A percentile compares a stretch with the other conserved stretches of the same genome.
phyloP scores from a whole-genome alignment of 2,329 filamentous ascomycete genomes.

The Thermoascus crustaceus region DNA sequence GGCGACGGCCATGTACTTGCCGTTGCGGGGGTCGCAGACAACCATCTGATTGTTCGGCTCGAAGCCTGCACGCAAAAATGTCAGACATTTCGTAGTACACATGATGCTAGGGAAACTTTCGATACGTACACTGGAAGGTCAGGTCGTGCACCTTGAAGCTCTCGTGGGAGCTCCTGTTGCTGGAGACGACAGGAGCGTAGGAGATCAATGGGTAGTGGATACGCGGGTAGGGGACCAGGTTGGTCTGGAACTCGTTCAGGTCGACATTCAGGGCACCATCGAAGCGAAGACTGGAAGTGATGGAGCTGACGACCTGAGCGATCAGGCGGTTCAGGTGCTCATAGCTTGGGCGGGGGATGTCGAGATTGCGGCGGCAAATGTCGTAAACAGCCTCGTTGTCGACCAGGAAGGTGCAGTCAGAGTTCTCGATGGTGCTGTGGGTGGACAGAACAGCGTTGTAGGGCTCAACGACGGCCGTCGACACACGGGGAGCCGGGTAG shows the following conservation, averaged over 20 bases:
- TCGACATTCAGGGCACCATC: constrained; percentile 61
- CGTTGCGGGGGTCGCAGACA: constrained; percentile 57
- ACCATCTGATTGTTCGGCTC: constrained; percentile 65
- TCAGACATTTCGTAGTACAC: constrained; percentile 5
- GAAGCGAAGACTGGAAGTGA: constrained; percentile 57
- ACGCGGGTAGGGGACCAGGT: constrained; percentile 59
- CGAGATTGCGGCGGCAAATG: constrained; percentile 57
- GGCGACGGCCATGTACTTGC: constrained; percentile 62
- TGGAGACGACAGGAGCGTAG: constrained; percentile 57
- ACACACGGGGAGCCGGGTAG: constrained; percentile 56
- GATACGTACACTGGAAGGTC: constrained; percentile 51
- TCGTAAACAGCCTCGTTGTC: constrained; percentile 63
- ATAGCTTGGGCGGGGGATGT: constrained; percentile 56
- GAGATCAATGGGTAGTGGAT: constrained; percentile 61
- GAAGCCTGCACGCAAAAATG: constrained; percentile 39
- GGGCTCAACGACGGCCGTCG: constrained; percentile 60
- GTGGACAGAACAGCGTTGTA: constrained; percentile 53
- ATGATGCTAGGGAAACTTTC: neutral
- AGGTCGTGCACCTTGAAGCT: constrained; percentile 77
- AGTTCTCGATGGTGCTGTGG: constrained; percentile 59
- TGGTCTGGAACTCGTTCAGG: constrained; percentile 62
- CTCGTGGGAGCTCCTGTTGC: constrained; percentile 72
- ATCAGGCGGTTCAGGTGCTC: constrained; percentile 60
- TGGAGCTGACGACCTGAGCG: constrained; percentile 59
- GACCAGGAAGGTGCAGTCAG: constrained; percentile 60